Base-by-base conservation (phyloP, 192 early-diverging fungal species). In the Podila verticillata region DNA sequence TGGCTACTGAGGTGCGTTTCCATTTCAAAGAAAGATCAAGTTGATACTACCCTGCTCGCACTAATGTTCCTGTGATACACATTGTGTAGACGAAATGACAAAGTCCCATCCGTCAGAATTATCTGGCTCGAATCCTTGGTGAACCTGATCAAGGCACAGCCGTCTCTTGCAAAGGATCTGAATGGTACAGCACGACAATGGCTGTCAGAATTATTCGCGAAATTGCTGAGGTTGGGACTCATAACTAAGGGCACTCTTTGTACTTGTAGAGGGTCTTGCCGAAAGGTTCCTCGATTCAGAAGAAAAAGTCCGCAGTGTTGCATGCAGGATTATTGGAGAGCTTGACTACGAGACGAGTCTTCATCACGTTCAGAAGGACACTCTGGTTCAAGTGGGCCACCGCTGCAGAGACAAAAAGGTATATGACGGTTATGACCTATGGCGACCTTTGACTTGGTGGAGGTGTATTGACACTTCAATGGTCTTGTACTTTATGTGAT, bases 381-480 rank as follows among this genome's bases (percentile, higher is more conserved):
- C 92, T 5, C 58, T 94, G 34, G 61, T 86, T 31, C 85, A 86
- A 57, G 75, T 96, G 6, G 93, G 89, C 24, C 86, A 91, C 59
- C 89, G 97, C n/a, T 93, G 96, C 84, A 92, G 90, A 61, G 97
- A 99, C 82, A 95, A 95, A 62, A 95, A 94, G 83, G 84, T 92
- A 83, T 28, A 17, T 7, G 28, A 0, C 10, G 58, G 19, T 12
- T 17, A 29, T 57, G 28, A 51, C 17, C 6, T 17, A 29, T 57
- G 28, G 48, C 17, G 13, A 2, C 12, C 13, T 44, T 17, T 17
- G 39, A 17, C 39, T 13, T 4, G 1, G 12, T 44, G 39, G 1
- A 15, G 39, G 17, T 7, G 39, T 44, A 15, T 15, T 44, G 39
- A 44, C 39, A 44, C 4, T 3, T 19, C 51, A 24, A 54, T 19